phyloP scores from a whole-genome alignment of 306 rosid genomes.

The Aeschynomene evenia region DNA sequence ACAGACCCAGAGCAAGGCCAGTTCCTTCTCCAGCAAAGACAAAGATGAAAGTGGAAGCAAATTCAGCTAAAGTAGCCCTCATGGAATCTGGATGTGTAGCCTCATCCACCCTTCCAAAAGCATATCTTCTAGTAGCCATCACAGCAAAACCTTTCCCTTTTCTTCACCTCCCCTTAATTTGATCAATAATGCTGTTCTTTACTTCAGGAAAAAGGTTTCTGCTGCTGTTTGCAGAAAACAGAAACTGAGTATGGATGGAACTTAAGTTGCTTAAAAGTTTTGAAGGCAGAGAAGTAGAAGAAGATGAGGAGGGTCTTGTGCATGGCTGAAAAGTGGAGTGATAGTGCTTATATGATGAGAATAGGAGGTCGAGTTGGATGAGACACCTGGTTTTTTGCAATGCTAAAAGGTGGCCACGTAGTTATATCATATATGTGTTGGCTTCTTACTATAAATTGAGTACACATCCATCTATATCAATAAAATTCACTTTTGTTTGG shows the following conservation, averaged over 20 bases:
- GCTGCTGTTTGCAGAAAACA: background rate
- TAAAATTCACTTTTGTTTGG: background rate
- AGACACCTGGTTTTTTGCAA: conserved; percentile 53
- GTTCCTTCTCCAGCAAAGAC: conserved; percentile 98
- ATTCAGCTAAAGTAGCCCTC: conserved; percentile 87
- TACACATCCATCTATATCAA: background rate
- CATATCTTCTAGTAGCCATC: conserved; percentile 76
- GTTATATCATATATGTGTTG: conserved; percentile 33
- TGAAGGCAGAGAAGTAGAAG: background rate
- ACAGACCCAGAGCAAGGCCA: conserved; percentile 74
- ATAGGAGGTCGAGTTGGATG: conserved; percentile 9
- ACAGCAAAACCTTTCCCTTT: conserved; percentile 1
- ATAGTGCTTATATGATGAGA: conserved; percentile 38
- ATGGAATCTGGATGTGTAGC: conserved; percentile 92
- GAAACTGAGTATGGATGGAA: background rate
- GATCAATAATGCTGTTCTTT: background rate
- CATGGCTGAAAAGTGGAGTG: conserved; percentile 66
- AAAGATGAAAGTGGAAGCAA: conserved; percentile 74
- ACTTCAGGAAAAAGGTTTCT: background rate
- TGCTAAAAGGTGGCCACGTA: conserved; percentile 48
- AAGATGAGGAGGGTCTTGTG: conserved; percentile 38
- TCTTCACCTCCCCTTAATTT: background rate
- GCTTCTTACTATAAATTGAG: conserved; percentile 16
- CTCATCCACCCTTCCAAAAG: conserved; percentile 80
- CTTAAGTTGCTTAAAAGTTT: background rate